Base-by-base conservation (phyloP, 352 stramenopile genomes). In the Globisporangium carolinianum region DNA sequence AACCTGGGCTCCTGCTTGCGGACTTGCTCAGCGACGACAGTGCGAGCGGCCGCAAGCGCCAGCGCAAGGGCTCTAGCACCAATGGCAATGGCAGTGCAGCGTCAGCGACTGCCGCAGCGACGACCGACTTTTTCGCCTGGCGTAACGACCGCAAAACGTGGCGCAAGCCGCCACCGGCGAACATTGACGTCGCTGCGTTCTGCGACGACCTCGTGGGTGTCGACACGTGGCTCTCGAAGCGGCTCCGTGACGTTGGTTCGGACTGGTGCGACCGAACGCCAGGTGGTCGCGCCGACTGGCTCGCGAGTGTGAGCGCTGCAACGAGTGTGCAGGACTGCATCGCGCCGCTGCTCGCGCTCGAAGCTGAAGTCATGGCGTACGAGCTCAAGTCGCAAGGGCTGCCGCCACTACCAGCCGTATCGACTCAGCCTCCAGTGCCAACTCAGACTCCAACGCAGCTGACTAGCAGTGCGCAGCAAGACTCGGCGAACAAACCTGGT, bases 1-100 rank as follows among this genome's bases (percentile, higher is more conserved):
- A 89, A 62, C 75, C 83, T 6, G 79, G 80, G 0, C 61, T 91
- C n/a, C 61, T 91, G 14, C 83, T 93, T 38, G 85, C 83, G 9
- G 81, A 93, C 52, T 41, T 92, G 7, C 49, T 86, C 9, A 89
- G 89, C 46, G 75, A 85, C 17, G 73, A 83, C 17, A 76, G 52
- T 36, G 62, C 65, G 11, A 56, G 62, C 14, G 49, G 51, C 4
- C 85, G 75, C 58, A 90, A 90, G 58, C 80, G 76, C 5, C 51
- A 58, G 10, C 71, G 64, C 12, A 67, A 47, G 17, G 32, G 24
- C 24, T 32, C 24, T 32, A 32, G 24, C 24, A 32, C 24, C 24
- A 32, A 37, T 79, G 76, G 58, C 87, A 90, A 53, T 76, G 74
- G 10, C 49, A 62, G 7, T 68, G 63, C 9, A 66, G 55, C 42